Percentiles rank a stretch among this genome's conserved stretches.
phyloP scores from a whole-genome alignment of 441 rosid genomes.

The Pelargonium fulgidum region DNA sequence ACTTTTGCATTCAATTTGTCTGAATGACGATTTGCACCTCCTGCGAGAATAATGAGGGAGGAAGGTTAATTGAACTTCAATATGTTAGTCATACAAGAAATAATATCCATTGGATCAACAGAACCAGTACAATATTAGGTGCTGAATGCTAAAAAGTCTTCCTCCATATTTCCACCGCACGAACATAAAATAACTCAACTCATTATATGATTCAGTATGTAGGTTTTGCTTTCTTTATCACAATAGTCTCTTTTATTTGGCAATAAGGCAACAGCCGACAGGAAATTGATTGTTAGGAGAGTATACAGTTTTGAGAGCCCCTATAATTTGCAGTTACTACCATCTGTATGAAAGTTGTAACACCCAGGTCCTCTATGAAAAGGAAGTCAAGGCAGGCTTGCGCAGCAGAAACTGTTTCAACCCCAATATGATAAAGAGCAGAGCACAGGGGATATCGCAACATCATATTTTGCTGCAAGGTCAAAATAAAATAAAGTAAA shows the following conservation, averaged over 20 bases:
- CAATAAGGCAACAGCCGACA: background rate
- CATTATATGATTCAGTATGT: too few relatives aligned
- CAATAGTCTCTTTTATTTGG: too few relatives aligned
- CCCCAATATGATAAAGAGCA: constrained; percentile 88
- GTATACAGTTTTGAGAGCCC: background rate
- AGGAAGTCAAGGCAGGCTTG: constrained; percentile 90
- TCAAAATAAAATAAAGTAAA: constrained; percentile 17
- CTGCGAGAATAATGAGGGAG: constrained; percentile 34
- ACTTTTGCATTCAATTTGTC: constrained; percentile 53
- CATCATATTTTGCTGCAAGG: constrained; percentile 85
- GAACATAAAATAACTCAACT: too few relatives aligned
- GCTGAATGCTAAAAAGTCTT: background rate
- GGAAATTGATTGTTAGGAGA: background rate
- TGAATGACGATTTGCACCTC: constrained; percentile 70
- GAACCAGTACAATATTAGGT: background rate
- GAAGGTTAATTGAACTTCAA: constrained; percentile 2
- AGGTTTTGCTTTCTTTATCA: too few relatives aligned
- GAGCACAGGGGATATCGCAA: constrained; percentile 91
- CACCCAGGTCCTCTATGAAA: constrained; percentile 76
- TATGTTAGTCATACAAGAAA: background rate
- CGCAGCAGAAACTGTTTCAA: constrained; percentile 88
- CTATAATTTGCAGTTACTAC: constrained; percentile 32
- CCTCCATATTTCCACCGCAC: too few relatives aligned
- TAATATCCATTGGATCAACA: background rate
- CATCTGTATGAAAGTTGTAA: constrained; percentile 96